phyloP scores from a whole-genome alignment of 345 rosid species.

The Dimocarpus longan region DNA sequence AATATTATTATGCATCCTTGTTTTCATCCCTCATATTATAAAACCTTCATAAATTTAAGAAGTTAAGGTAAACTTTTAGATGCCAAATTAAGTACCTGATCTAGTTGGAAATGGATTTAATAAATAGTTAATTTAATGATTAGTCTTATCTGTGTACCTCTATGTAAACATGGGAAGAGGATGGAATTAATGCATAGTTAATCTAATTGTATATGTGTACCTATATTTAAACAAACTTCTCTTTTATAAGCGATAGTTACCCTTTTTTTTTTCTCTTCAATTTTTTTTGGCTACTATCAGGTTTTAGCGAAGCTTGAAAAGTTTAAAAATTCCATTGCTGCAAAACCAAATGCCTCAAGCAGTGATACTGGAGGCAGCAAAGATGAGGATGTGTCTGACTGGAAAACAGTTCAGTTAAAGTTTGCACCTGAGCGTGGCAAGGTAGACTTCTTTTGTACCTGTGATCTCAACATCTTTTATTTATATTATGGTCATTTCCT shows the following conservation, averaged over 20 bases:
- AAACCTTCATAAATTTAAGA: not conserved
- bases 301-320: conserved; percentile 76
- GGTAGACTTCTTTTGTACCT: conserved; percentile 43
- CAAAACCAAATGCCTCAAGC: conserved; percentile 44
- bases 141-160: not conserved
- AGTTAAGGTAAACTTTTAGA: not conserved
- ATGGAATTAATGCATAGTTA: too few species aligned
- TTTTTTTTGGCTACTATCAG: conserved; percentile 35
- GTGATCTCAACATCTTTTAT: conserved; percentile 9
- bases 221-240: not conserved
- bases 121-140: not conserved
- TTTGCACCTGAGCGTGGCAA: conserved; percentile 72
- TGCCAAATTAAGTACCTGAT: not conserved
- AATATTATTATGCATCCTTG: conserved; percentile 17
- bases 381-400: conserved; percentile 73
- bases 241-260: not conserved
- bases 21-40: not conserved
- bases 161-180: too few species aligned
- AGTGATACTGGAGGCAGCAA: conserved; percentile 44
- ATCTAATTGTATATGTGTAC: not conserved
- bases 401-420: conserved; percentile 60
- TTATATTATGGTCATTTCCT: not conserved
- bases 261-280: not conserved
- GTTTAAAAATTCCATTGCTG: conserved; percentile 61
- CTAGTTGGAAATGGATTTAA: not conserved